Evolutionary conservation across 2,329 filamentous ascomycete genomes (phyloP), one percentile per base, ranked within the genome.

Genomic region (Verticillium alfalfae): DNA sequence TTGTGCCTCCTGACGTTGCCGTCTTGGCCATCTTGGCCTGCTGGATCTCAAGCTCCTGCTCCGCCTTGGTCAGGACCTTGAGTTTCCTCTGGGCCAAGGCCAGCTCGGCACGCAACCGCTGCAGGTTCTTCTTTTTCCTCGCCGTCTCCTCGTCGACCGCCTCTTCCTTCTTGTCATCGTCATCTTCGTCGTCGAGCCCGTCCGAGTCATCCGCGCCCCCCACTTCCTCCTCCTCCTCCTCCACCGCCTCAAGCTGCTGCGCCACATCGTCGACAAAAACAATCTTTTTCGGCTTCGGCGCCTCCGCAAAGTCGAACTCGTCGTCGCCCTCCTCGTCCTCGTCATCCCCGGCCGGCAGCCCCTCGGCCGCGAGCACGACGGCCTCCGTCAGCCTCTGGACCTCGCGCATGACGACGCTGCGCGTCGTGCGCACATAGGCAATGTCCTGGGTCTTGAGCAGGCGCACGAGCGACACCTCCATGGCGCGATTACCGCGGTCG

Each of bases 401-500:
- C 66, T 89, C 84, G 69, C 87, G 88, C 62, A 76, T 70, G 3
- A 83, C 79, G 34, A 86, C 79, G 66, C 87, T 88, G 61, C 84
- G 78, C 78, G 86, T 83, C 26, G 85, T 87, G 64, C 87, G 77
- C 34, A 89, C 71, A 70, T 90, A 90, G 2, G 83, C 86, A 36
- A 88, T 72, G 68, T 90, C 88, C 73, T 90, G 88, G 2, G 87
- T 90, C 78, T 90, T 90, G 65, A 89, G 80, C 26, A 89, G 75
- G 22, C 87, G 79, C 31, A 87, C 84, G 1, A 81, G 80, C 26
- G 89, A 84, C 41, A 84, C 70, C 57, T 81, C 78, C 70, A 90
- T 70, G 3, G 78, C 76, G 63, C 76, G 77, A 68, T 85, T 86
- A 15, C 85, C 84, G 58, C 85, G 78, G 69, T 87, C 83, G 57